Base-by-base conservation (phyloP, 805 yeast species). In the Sugiyamaella mastotermitis region DNA sequence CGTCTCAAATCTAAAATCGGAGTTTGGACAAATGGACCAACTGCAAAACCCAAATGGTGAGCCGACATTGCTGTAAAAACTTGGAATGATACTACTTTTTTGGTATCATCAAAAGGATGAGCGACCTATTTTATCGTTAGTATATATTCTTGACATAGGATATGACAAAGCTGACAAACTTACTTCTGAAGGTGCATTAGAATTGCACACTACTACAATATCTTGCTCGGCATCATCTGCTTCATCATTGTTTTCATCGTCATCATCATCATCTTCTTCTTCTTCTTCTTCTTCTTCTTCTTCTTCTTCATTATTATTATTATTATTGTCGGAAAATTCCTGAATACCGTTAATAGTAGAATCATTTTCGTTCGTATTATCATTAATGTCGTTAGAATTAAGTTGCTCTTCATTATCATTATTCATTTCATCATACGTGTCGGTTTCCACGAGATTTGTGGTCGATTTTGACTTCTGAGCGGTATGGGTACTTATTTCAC, bases 11-110 rank as follows among this genome's bases (percentile, higher is more conserved):
- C 74, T 5, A 77, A 58, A 21, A 86, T 51, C 0, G 77, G 74
- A 2, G 77, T 63, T 38, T 74, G 73, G 29, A 79, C 78, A 57
- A 90, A 92, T 2, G 95, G 80, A 0, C 97, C 98, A 3, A 87
- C 74, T 0, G 95, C 88, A 80, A 94, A 92, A 0, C 97, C 97
- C 15, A 92, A 69, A 58, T 90, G 97, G 49, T 88, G 97, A 1
- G 98, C 85, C 25, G 94, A 80, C 1, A 86, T 82, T 1, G 97
- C 95, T 39, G 80, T 83, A 53, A 79, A 80, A 6, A 84, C 64
- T 11, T 80, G 76, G 68, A 79, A 90, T 15, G 77, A 69, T 35
- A 75, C 86, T 1, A 80, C 68, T 50, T 87, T 90, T 54, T 85
- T 85, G 3, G 81, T 69, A 24, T 73, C 57, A 56, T 87, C 94